Evolutionary conservation across 2,329 filamentous ascomycete species (phyloP), one percentile per base, ranked within the genome.

Genomic region (Septoria linicola): DNA sequence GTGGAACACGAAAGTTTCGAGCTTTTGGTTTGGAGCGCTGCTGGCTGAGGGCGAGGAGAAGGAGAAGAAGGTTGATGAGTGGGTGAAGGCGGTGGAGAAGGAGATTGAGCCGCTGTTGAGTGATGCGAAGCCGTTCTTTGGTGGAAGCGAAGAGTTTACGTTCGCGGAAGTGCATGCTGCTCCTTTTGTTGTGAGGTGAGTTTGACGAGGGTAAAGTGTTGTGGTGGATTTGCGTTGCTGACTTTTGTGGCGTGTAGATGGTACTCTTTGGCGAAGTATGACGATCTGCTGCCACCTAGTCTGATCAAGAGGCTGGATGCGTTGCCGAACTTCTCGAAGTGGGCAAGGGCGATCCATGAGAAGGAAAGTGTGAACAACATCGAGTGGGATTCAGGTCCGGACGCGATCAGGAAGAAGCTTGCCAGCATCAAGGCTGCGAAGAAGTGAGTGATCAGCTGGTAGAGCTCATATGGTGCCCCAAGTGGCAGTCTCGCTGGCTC

Each of bases 71-170:
- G 73, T 69, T 0, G 69, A 77, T 17, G 77, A 77, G 7, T 71
- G 81, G n/a, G 72, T 85, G 2, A 75, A 73, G 1, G 74, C 73
- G 1, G 70, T 88, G 1, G 74, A 76, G 46, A 88, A 85, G 71
- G 87, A 92, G 62, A 72, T 93, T 49, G 88, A 91, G 70, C 87
- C 87, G 1, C 70, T 89, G 31, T 72, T 95, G 20, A 64, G 67
- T 8, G 69, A 73, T 43, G 72, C 72, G 5, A 54, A 36, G 4
- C 74, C 74, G 0, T 77, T 75, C 60, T 76, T 76, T 51, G 72
- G 71, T 1, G 74, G 74, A 0, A 73, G 69, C 43, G 59, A 66
- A n/a, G 68, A 70, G 64, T 65, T 90, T 34, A 92, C 87, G 0
- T 69, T 90, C 30, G 88, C 84, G 8, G 89, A 93, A 80, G 87